Evolutionary conservation across 2,329 filamentous ascomycete genomes (phyloP).

Genomic region (Cordyceps tenuipes): DNA sequence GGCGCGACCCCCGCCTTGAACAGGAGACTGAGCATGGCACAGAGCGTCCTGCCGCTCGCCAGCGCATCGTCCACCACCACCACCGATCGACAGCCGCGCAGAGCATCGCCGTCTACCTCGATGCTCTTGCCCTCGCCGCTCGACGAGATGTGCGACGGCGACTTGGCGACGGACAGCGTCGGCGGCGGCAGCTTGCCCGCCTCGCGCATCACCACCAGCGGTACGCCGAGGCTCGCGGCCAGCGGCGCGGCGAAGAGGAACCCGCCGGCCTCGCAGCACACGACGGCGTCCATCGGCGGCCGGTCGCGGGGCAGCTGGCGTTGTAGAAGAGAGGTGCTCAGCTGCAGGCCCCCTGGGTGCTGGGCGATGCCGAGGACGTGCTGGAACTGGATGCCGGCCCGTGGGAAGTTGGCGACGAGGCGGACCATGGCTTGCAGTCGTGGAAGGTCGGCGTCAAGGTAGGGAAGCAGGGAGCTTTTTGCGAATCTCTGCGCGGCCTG

Average conservation of each 20-base stretch:
- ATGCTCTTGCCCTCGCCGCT: slow-evolving; percentile 21
- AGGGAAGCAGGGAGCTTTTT: background rate
- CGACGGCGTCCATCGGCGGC: slow-evolving; percentile 36
- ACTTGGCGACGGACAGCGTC: slow-evolving; percentile 38
- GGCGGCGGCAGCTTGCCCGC: slow-evolving; percentile 52
- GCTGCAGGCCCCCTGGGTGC: slow-evolving; percentile 37
- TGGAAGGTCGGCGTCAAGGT: slow-evolving; percentile 31
- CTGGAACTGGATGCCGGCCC: slow-evolving; percentile 42
- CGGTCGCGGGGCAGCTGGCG: slow-evolving; percentile 38
- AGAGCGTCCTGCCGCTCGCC: slow-evolving; percentile 46
- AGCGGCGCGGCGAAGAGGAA: slow-evolving; percentile 47
- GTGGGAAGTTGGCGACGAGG: slow-evolving; percentile 41
- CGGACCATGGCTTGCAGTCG: slow-evolving; percentile 43
- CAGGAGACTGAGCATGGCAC: slow-evolving; percentile 42
- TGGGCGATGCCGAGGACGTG: slow-evolving; percentile 50
- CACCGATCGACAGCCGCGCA: slow-evolving; percentile 34
- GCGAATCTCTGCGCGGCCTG: slow-evolving; percentile 21
- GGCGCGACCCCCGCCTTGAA: slow-evolving; percentile 30
- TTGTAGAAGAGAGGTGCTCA: slow-evolving; percentile 44
- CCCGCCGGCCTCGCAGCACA: slow-evolving; percentile 49
- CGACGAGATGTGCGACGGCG: slow-evolving; percentile 44
- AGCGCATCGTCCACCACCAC: slow-evolving; percentile 55
- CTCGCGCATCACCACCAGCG: slow-evolving; percentile 43
- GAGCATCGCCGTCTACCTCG: slow-evolving; percentile 38
- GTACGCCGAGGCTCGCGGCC: slow-evolving; percentile 30